phyloP scores from a whole-genome alignment of 2,329 filamentous ascomycete genomes.

The Verticillium dahliae region DNA sequence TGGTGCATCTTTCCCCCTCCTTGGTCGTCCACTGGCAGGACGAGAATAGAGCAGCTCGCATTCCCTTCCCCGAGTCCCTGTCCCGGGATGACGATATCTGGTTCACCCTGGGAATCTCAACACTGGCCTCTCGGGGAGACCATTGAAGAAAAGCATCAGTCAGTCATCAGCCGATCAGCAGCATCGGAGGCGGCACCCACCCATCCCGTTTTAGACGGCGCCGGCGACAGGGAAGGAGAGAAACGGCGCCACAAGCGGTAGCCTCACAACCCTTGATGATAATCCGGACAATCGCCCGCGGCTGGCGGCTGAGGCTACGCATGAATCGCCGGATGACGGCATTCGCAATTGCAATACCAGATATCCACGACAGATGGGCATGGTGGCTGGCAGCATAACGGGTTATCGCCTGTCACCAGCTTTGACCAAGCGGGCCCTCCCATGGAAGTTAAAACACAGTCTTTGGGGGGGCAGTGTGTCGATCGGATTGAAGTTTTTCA shows the following conservation, averaged over 20 bases:
- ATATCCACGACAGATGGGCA: neutral
- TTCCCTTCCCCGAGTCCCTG: neutral
- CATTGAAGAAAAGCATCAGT: neutral
- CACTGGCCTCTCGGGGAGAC: neutral
- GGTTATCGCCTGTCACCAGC: neutral
- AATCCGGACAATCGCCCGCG: neutral
- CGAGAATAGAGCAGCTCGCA: neutral
- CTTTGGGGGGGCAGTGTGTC: neutral
- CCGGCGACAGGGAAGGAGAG: neutral
- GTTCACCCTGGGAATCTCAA: neutral
- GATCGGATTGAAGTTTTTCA: neutral
- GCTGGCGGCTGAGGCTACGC: neutral
- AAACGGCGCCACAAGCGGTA: neutral
- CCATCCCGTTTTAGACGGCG: neutral
- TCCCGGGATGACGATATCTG: neutral
- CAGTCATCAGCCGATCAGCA: neutral
- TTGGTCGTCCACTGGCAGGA: neutral
- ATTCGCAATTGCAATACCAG: neutral
- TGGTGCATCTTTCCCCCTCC: neutral
- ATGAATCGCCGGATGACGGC: neutral
- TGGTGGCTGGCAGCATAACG: neutral
- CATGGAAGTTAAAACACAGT: neutral
- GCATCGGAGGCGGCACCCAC: neutral
- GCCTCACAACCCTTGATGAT: neutral
- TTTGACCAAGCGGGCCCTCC: neutral